phyloP scores from a whole-genome alignment of 2,329 filamentous ascomycete genomes.

The Thielaviopsis cerberus region DNA sequence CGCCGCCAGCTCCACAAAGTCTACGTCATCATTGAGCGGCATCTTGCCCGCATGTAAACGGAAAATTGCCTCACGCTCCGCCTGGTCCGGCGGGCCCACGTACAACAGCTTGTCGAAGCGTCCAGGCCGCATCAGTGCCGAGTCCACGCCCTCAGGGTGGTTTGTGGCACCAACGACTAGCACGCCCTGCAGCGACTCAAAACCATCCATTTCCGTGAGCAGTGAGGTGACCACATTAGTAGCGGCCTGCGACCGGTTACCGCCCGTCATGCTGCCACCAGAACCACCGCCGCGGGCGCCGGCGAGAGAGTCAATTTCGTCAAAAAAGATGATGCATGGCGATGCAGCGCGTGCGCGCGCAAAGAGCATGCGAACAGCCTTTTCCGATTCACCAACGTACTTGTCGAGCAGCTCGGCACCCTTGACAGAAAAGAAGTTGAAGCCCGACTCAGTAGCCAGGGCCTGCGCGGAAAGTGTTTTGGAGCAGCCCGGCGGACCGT shows the following conservation, averaged over 20 bases:
- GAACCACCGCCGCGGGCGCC: slow-evolving; percentile 43
- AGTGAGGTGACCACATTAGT: slow-evolving; percentile 79
- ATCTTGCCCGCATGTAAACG: slow-evolving; percentile 45
- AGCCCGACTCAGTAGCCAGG: slow-evolving; percentile 70
- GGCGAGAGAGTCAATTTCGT: slow-evolving; percentile 31
- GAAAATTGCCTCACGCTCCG: slow-evolving; percentile 61
- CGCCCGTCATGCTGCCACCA: slow-evolving; percentile 22
- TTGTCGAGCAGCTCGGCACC: slow-evolving; percentile 85
- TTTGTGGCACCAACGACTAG: slow-evolving; percentile 85
- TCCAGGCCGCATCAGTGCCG: slow-evolving; percentile 68
- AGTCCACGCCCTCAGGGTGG: slow-evolving; percentile 67
- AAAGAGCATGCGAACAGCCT: slow-evolving; percentile 69
- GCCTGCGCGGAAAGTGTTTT: slow-evolving; percentile 88
- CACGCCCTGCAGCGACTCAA: slow-evolving; percentile 66
- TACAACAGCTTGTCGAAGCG: slow-evolving; percentile 74
- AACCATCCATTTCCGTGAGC: slow-evolving; percentile 89
- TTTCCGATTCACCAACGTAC: slow-evolving; percentile 91
- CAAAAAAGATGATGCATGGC: slow-evolving; percentile 77
- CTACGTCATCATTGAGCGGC: slow-evolving; percentile 41
- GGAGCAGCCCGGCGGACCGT: slow-evolving; percentile 83
- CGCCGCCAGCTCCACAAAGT: slow-evolving; percentile 42
- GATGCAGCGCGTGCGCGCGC: slow-evolving; percentile 66
- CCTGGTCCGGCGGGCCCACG: slow-evolving; percentile 58
- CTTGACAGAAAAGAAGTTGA: slow-evolving; percentile 90
- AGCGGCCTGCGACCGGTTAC: slow-evolving; percentile 24